These are phyloP conservation scores for Naganishia albida DNA, from an alignment of 1,284 basidiomycete genomes.

Conservation along the genomic window DNA sequence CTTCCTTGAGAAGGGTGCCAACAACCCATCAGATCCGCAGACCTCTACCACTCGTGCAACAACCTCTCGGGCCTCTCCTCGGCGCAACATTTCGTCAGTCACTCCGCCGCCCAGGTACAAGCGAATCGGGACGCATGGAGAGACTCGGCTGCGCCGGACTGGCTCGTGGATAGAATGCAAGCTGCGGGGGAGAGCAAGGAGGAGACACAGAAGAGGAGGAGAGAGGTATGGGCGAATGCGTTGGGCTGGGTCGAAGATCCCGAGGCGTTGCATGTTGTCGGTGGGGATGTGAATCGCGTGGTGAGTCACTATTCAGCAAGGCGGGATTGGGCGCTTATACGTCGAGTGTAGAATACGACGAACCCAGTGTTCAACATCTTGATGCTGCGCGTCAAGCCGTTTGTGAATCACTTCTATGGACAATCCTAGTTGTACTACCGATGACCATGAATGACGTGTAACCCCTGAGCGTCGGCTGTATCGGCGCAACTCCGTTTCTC, in stretches of 20 bases:
- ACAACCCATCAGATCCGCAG: constrained; percentile 61
- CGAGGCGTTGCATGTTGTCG: constrained; percentile 61
- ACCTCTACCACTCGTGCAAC: constrained; percentile 89
- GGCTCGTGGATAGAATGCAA: constrained; percentile 4
- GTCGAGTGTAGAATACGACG: constrained; percentile 69
- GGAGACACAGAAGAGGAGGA: constrained; percentile 57
- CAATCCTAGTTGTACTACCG: constrained; percentile 53
- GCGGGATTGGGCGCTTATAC: neutral
- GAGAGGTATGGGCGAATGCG: constrained; percentile 62
- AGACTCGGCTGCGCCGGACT: constrained; percentile 11
- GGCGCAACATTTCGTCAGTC: constrained; percentile 74
- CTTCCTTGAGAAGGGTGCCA: neutral
- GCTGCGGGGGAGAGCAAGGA: constrained; percentile 39
- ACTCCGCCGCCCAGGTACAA: constrained; percentile 56
- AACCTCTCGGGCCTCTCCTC: constrained; percentile 83
- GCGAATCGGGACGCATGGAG: constrained; percentile 50
- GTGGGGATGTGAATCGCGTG: constrained; percentile 67
- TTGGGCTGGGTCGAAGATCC: constrained; percentile 78
- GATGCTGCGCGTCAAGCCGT: constrained; percentile 67
- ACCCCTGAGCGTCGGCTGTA: constrained; percentile 8
- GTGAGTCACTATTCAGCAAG: constrained; percentile 57
- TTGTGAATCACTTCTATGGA: constrained; percentile 75
- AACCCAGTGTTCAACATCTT: constrained; percentile 86
- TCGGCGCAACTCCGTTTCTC: constrained; percentile 2
- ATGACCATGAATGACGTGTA: constrained; percentile 20